Evolutionary conservation across 2,329 filamentous ascomycete species (phyloP).

Genomic region (Gnomoniopsis sp.): DNA sequence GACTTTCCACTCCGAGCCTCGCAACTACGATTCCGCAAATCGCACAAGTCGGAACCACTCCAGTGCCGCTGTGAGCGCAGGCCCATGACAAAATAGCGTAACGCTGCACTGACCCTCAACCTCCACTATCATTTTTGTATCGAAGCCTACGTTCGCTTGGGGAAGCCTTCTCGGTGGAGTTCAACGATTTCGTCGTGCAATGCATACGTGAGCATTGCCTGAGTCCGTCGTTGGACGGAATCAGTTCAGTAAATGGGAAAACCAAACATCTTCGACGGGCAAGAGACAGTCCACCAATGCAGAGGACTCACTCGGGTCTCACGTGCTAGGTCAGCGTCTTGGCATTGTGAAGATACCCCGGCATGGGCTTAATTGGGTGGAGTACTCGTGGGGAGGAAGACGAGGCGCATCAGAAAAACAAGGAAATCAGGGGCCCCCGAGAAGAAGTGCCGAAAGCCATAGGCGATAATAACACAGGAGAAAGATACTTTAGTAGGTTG

Average conservation of each 20-base stretch:
- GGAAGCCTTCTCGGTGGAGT: neutral
- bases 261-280: neutral
- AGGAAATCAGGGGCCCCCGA: no score
- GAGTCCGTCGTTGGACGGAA: neutral
- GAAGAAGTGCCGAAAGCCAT: no score
- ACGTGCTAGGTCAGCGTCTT: neutral
- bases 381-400: no score
- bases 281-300: neutral
- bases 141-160: no score
- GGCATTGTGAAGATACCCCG: neutral
- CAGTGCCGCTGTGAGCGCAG: neutral
- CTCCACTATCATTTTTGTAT: neutral
- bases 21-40: neutral
- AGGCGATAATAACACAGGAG: no score
- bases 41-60: neutral
- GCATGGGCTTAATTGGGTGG: neutral
- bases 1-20: neutral
- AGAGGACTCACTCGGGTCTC: neutral
- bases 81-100: no score
- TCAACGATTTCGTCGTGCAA: neutral
- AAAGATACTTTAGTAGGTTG: no score
- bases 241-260: neutral
- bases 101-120: neutral
- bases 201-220: neutral
- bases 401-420: no score